Conservation (phyloP, 2,329 filamentous ascomycete species). For the Fusarium vanettenii region DNA sequence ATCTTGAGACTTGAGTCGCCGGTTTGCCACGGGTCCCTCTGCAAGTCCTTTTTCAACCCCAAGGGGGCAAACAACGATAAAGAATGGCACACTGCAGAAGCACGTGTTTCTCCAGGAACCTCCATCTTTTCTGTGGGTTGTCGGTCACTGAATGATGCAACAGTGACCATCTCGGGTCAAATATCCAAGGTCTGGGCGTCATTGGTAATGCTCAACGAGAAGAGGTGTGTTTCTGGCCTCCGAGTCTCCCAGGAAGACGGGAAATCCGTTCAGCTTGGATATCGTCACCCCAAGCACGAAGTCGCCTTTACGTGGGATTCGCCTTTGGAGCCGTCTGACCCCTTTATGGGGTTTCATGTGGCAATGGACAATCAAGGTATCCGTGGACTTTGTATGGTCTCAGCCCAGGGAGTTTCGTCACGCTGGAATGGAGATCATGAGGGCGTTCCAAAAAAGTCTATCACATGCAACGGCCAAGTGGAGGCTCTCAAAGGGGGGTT, state of each 20-base stretch:
- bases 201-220: neutral
- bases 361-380: constrained; percentile 3
- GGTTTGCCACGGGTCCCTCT: neutral
- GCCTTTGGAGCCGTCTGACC: neutral
- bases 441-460: neutral
- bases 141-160: neutral
- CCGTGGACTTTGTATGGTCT: constrained; percentile 1
- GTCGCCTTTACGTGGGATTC: neutral
- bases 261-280: neutral
- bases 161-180: neutral
- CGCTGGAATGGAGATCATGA: constrained; percentile 8
- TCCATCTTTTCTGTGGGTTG: neutral
- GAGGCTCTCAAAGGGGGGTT: neutral
- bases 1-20: constrained; percentile 1
- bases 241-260: neutral
- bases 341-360: constrained; percentile 8
- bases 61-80: neutral
- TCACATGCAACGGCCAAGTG: neutral
- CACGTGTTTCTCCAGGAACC: neutral
- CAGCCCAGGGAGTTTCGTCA: neutral
- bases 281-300: neutral
- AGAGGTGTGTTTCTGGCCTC: constrained; percentile 6
- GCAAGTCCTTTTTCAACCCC: constrained; percentile 9
- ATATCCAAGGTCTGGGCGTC: neutral
- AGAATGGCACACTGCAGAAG: constrained; percentile 1